Base-by-base conservation (phyloP, 169 alveolate species). In the Cryptosporidium bovis region DNA sequence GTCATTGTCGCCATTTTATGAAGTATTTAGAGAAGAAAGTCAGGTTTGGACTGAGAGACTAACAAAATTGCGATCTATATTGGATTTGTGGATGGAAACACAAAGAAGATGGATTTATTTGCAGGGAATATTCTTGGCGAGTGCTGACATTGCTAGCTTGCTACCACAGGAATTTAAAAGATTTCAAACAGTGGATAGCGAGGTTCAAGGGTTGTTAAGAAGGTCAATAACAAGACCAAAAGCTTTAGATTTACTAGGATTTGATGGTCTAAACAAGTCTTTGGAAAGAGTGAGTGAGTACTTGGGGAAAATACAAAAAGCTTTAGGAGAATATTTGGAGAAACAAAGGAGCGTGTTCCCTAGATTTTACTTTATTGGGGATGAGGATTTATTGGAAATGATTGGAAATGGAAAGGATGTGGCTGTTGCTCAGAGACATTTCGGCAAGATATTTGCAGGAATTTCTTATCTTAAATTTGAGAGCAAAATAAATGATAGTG, bases 371-470 rank as follows among this genome's bases (percentile, higher is more conserved):
- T 98, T 98, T 92, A 97, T 98, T 12, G 99, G 99, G 64, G 99
- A 97, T 91, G 99, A 97, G 82, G 99, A 98, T 90, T 90, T 98
- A 65, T 90, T 98, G 55, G 99, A 97, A 90, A 97, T 98, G 94
- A 97, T 98, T 77, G 99, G 99, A 60, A 97, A 97, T 91, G 93
- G 98, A 24, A 95, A 96, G 83, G 99, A 97, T 82, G 97, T 97
- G 2, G 94, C 93, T 16, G 95, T 95, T 50, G 97, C 97, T 31
- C 96, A 97, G 92, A 93, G 99, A 64, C 99, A 97, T 90, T 96
- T 96, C 91, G 94, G 96, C 90, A 98, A 97, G 91, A 98, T 98
- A 98, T 98, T 98, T 87, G 99, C 99, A 4, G 99, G 99, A 31
- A 96, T 98, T 51, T 93, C 97, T 24, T 91, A 95, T 10, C 84